These are phyloP conservation scores for Terana coerulea DNA, from an alignment of 768 basidiomycete genomes.

Conservation along the genomic window DNA sequence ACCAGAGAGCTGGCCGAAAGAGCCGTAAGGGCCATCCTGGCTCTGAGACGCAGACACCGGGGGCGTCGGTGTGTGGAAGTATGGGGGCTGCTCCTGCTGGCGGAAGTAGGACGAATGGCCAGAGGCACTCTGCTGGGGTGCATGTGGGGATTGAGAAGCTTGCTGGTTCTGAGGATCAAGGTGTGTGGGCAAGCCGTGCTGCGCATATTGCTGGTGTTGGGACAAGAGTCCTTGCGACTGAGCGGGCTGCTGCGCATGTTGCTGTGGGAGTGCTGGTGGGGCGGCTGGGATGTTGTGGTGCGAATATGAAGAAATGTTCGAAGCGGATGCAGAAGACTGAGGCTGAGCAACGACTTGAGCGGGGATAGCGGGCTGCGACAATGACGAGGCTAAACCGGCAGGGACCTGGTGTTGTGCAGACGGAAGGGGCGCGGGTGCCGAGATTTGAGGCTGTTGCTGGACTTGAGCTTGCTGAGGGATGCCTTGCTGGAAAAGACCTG, in stretches of 20 bases:
- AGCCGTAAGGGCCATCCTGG: slow-evolving; percentile 59
- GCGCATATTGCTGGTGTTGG: slow-evolving; percentile 50
- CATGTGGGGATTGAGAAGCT: slow-evolving; percentile 34
- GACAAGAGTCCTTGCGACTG: slow-evolving; percentile 6
- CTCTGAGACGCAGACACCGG: slow-evolving; percentile 50
- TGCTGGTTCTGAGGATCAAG: slow-evolving; percentile 49
- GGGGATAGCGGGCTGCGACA: slow-evolving; percentile 25
- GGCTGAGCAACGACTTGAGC: slow-evolving; percentile 24
- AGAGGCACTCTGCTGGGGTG: slow-evolving; percentile 36
- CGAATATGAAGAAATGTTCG: slow-evolving; percentile 28
- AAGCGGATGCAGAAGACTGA: slow-evolving; percentile 25
- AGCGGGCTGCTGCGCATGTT: slow-evolving; percentile 6
- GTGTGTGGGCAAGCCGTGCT: slow-evolving; percentile 63
- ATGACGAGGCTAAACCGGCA: slow-evolving; percentile 17
- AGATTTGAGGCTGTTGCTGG: slow-evolving; percentile 28
- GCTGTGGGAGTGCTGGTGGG: slow-evolving; percentile 15
- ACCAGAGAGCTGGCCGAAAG: slow-evolving; percentile 56
- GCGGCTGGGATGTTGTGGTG: slow-evolving; percentile 25
- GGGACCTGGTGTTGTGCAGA: slow-evolving; percentile 19
- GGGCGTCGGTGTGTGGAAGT: slow-evolving; percentile 78
- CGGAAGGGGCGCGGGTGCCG: slow-evolving; percentile 5
- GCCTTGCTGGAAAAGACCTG: slow-evolving; percentile 22
- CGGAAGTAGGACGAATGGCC: slow-evolving; percentile 65
- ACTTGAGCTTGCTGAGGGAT: slow-evolving; percentile 25
- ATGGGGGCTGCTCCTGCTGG: slow-evolving; percentile 65